phyloP scores from a whole-genome alignment of 306 rosid genomes.

The Vigna reflexopilosa region DNA sequence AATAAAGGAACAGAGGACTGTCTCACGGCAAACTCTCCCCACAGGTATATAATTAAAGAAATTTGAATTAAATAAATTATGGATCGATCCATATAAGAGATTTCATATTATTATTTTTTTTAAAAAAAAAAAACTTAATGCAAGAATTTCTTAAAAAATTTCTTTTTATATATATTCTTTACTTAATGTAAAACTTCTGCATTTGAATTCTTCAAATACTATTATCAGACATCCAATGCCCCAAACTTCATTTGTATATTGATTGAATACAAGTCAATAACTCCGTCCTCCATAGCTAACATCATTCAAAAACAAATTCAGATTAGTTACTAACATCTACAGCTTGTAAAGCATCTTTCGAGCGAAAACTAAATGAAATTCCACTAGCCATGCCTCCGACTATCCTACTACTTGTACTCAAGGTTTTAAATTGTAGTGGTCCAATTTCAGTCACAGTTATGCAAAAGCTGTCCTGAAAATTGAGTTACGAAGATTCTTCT shows the following conservation, averaged over 20 bases:
- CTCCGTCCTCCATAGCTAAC: background rate
- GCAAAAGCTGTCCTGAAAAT: background rate
- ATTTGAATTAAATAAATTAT: too few species aligned
- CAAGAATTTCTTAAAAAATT: too few species aligned
- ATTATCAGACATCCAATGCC: background rate
- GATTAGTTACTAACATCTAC: background rate
- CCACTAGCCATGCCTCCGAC: background rate
- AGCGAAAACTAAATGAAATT: background rate
- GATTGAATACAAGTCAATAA: background rate
- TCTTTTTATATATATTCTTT: too few species aligned
- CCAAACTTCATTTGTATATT: background rate
- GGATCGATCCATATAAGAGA: too few species aligned
- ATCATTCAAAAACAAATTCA: background rate
- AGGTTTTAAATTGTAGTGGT: background rate
- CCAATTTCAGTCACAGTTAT: background rate
- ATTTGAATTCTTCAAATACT: too few species aligned
- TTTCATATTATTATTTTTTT: too few species aligned
- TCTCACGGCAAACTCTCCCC: too few species aligned
- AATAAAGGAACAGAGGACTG: background rate
- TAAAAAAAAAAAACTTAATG: too few species aligned
- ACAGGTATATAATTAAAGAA: too few species aligned
- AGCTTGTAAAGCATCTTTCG: conserved; percentile 17
- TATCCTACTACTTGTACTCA: background rate
- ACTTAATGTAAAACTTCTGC: too few species aligned
- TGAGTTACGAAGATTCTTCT: background rate